Evolutionary conservation across 352 stramenopile species (phyloP).

Genomic region (Peronospora destructor): DNA sequence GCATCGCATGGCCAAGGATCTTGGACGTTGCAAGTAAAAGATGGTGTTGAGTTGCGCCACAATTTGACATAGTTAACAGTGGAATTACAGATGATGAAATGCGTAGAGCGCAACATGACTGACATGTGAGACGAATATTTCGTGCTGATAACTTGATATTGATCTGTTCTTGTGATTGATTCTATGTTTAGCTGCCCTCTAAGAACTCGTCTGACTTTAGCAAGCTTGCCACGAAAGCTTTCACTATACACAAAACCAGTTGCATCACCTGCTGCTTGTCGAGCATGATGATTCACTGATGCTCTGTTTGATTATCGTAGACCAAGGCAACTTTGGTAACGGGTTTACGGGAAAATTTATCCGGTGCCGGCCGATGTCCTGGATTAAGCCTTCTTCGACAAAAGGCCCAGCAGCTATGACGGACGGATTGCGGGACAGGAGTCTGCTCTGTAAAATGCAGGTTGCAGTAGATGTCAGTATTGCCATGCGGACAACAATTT

Average conservation of each 20-base stretch:
- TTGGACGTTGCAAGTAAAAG: slow-evolving; percentile 62
- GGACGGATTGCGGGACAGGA: no score
- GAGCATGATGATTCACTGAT: no score
- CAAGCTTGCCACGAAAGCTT: slow-evolving; percentile 79
- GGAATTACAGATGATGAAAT: slow-evolving; percentile 10
- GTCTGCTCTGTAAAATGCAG: no score
- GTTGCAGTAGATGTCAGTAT: no score
- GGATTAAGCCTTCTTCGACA: no score
- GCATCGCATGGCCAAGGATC: slow-evolving; percentile 72
- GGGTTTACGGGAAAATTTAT: no score
- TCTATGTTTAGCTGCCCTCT: slow-evolving; percentile 23
- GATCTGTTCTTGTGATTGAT: slow-evolving; percentile 4
- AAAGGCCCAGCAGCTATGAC: no score
- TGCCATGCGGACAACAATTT: no score
- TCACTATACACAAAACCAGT: slow-evolving; percentile 60
- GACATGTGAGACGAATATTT: slow-evolving; percentile 5
- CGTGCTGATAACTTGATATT: slow-evolving; percentile 1
- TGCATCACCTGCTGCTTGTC: slow-evolving; percentile 59
- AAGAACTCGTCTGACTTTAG: slow-evolving; percentile 55
- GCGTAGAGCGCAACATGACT: slow-evolving; percentile 13
- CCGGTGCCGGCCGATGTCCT: no score
- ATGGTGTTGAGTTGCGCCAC: background rate
- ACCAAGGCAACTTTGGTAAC: no score
- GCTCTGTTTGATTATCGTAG: no score
- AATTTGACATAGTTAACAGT: slow-evolving; percentile 5